Base-by-base conservation (phyloP, 352 stramenopile species). In the Peronospora belbahrii region DNA sequence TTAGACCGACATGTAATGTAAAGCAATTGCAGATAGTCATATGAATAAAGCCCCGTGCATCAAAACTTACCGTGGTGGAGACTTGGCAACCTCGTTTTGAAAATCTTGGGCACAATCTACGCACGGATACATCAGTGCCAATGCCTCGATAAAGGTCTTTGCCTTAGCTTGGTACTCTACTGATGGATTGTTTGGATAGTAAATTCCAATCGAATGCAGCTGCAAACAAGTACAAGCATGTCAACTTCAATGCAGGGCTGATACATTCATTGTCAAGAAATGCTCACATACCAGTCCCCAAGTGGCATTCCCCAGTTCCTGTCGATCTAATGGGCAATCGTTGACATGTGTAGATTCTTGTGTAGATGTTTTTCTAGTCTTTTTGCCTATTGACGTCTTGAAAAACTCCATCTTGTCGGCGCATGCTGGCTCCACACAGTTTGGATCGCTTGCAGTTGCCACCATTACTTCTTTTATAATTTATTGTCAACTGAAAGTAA, bases 21-120 rank as follows among this genome's bases (percentile, higher is more conserved):
- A n/a, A n/a, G n/a, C n/a, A n/a, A n/a, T n/a, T n/a, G n/a, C n/a
- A n/a, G n/a, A n/a, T n/a, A n/a, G n/a, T n/a, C n/a, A n/a, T n/a
- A n/a, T n/a, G n/a, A n/a, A n/a, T n/a, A n/a, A n/a, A n/a, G n/a
- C n/a, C n/a, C n/a, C n/a, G n/a, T n/a, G n/a, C n/a, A n/a, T n/a
- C n/a, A n/a, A n/a, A n/a, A n/a, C n/a, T 66, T 67, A 97, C 89
- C 68, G 70, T 44, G 93, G 86, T 6, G 95, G 95, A 28, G 81
- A 92, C 50, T 94, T 85, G 45, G 88, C 65, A n/a, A 98, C 70
- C 63, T 97, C 84, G 20, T 95, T 65, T 58, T 94, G 74, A 68
- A 99, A 98, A 59, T 98, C 95, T 22, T 86, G 67, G 2, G 89
- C 88, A 70, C 96, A 99, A 69, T 97, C 94, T 31, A 81, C 80